A percentile compares a stretch with the other conserved stretches of the same genome.
phyloP scores from a whole-genome alignment of 2,329 filamentous ascomycete genomes.

The Paecilomyces niveus region DNA sequence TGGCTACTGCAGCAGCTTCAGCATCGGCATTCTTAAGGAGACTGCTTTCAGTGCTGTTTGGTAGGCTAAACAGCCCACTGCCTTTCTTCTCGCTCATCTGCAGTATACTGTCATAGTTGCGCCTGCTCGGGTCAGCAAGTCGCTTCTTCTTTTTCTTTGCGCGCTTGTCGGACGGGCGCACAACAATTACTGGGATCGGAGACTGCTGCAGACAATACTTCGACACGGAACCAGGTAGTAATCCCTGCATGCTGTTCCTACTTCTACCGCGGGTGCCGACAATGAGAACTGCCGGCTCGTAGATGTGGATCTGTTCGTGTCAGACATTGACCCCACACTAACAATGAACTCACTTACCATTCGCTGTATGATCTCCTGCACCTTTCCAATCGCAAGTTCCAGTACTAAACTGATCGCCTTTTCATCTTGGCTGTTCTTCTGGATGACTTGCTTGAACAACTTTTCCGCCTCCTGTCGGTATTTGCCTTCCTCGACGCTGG shows the following conservation, averaged over 20 bases:
- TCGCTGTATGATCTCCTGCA: slow-evolving; percentile 83
- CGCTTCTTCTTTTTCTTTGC: slow-evolving; percentile 86
- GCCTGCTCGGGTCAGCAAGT: slow-evolving; percentile 64
- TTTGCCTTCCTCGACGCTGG: slow-evolving; percentile 55
- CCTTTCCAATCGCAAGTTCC: slow-evolving; percentile 82
- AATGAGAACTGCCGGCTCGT: slow-evolving; percentile 84
- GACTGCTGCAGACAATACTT: slow-evolving; percentile 95
- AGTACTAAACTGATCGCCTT: slow-evolving; percentile 79
- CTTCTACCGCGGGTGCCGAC: slow-evolving; percentile 83
- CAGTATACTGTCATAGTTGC: slow-evolving; percentile 72
- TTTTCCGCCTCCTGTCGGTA: slow-evolving; percentile 71
- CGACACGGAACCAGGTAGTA: slow-evolving; percentile 82
- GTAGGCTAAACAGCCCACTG: slow-evolving; percentile 46
- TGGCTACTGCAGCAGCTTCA: slow-evolving; percentile 45
- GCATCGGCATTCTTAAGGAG: slow-evolving; percentile 39
- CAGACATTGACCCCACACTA: slow-evolving; percentile 4
- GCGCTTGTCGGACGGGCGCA: slow-evolving; percentile 78
- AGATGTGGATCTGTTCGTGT: slow-evolving; percentile 67
- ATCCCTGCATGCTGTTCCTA: slow-evolving; percentile 75
- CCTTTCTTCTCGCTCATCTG: slow-evolving; percentile 51
- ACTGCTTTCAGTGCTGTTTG: slow-evolving; percentile 40
- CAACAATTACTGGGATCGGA: slow-evolving; percentile 86
- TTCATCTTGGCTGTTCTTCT: slow-evolving; percentile 68
- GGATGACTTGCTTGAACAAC: slow-evolving; percentile 68
- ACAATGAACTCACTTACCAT: slow-evolving; percentile 54